Conservation (phyloP, 2,329 filamentous ascomycete genomes). For the Ilyonectria robusta region DNA sequence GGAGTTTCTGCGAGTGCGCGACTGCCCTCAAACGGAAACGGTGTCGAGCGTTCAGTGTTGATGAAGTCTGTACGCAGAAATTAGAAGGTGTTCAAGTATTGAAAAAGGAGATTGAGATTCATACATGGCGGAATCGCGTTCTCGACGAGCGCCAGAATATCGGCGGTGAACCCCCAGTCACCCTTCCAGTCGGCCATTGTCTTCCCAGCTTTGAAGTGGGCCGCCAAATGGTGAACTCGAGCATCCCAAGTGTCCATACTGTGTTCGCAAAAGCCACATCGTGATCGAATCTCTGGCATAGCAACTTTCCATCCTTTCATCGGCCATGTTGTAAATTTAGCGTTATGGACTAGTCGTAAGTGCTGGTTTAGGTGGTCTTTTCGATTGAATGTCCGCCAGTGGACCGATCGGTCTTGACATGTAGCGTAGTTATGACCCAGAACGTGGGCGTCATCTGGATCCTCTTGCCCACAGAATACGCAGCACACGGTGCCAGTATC, state of each 20-base stretch:
- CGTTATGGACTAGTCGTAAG: slow-evolving; percentile 56
- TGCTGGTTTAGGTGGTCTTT: slow-evolving; percentile 61
- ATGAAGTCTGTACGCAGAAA: slow-evolving; percentile 27
- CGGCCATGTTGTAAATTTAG: slow-evolving; percentile 50
- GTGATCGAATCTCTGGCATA: slow-evolving; percentile 53
- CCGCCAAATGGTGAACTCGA: slow-evolving; percentile 53
- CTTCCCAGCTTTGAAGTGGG: slow-evolving; percentile 57
- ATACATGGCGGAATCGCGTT: slow-evolving; percentile 57
- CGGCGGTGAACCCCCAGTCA: slow-evolving; percentile 57
- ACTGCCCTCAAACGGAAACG: slow-evolving; percentile 34
- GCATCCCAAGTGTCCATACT: slow-evolving; percentile 53
- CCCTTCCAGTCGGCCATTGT: slow-evolving; percentile 59
- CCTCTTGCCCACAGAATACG: slow-evolving; percentile 53
- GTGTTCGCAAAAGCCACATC: slow-evolving; percentile 57
- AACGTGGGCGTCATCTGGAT: slow-evolving; percentile 51
- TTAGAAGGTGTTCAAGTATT: neutral
- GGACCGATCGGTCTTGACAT: slow-evolving; percentile 63
- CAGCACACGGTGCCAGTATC: slow-evolving; percentile 45
- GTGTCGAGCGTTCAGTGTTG: slow-evolving; percentile 31
- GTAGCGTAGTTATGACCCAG: slow-evolving; percentile 53
- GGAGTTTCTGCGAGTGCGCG: slow-evolving; percentile 28
- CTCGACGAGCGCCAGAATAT: slow-evolving; percentile 53
- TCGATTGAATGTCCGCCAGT: slow-evolving; percentile 60
- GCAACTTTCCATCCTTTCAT: slow-evolving; percentile 54
- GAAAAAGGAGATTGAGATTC: neutral